Evolutionary conservation across 169 alveolate species (phyloP).

Genomic region (Eimeria praecox): DNA sequence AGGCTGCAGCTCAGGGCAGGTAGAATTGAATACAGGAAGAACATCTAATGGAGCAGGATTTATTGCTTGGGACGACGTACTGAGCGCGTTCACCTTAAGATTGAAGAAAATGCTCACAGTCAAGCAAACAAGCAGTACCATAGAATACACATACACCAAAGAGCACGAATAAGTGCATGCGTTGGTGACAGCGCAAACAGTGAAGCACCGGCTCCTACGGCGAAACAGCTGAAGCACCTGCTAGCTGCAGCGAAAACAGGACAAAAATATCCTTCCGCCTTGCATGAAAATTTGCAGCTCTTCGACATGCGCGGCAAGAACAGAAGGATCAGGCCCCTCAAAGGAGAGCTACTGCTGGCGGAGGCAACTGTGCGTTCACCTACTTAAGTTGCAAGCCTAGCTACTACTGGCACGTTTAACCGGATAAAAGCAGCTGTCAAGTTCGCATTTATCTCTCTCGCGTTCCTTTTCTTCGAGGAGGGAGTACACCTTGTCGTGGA

Average conservation of each 20-base stretch:
- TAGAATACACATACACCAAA: not conserved
- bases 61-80: not conserved
- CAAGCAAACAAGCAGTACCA: not conserved
- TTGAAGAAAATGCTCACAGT: not conserved
- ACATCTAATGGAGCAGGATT: not conserved
- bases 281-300: not conserved
- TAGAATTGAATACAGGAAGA: not conserved
- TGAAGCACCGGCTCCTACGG: not conserved
- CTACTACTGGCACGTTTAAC: not conserved
- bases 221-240: not conserved
- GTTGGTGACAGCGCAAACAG: not conserved
- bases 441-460: not conserved
- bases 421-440: not conserved
- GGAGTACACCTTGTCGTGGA: not conserved
- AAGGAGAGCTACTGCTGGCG: not conserved
- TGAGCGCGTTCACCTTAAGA: not conserved
- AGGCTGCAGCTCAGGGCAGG: not conserved
- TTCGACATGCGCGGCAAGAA: not conserved
- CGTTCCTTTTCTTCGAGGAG: not conserved
- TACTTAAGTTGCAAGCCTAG: not conserved
- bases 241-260: not conserved
- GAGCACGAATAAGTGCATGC: not conserved
- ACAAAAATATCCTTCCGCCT: not conserved
- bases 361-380: not conserved
- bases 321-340: not conserved